Percentiles rank a stretch among this genome's conserved stretches.
These are phyloP conservation scores for Filobasidium wieringae DNA, from an alignment of 768 basidiomycete species.

Conservation along the genomic window DNA sequence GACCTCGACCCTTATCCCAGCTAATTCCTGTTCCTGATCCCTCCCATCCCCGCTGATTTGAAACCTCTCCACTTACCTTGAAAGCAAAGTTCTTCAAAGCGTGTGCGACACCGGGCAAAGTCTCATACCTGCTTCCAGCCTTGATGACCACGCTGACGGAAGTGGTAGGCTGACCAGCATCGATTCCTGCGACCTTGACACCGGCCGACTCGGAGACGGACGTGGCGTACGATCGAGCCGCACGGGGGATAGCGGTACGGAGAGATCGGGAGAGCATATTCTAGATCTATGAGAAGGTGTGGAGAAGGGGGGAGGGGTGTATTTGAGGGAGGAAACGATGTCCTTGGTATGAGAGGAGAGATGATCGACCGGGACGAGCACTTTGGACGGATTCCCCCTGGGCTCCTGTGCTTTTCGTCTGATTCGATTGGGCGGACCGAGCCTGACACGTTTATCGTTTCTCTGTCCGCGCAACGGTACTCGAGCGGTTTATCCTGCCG, in stretches of 20 bases:
- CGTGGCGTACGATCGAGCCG: conserved; percentile 53
- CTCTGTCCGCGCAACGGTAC: background rate
- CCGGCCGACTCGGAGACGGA: conserved; percentile 46
- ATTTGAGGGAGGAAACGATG: background rate
- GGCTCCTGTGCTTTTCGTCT: background rate
- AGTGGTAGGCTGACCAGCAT: conserved; percentile 70
- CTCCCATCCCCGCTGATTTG: background rate
- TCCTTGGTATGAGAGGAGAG: background rate
- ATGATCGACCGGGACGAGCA: background rate
- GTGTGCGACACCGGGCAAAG: conserved; percentile 80
- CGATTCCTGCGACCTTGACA: conserved; percentile 73
- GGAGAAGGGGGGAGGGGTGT: background rate
- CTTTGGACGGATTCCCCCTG: background rate
- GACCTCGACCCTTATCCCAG: background rate
- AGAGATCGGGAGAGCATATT: background rate
- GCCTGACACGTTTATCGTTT: background rate
- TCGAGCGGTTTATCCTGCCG: too few relatives aligned
- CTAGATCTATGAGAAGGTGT: too few relatives aligned
- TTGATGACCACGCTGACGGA: conserved; percentile 83
- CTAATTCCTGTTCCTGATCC: background rate
- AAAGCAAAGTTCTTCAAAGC: conserved; percentile 96
- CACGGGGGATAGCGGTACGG: background rate
- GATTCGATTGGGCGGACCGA: background rate
- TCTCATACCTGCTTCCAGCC: conserved; percentile 80
- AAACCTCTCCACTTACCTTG: conserved; percentile 60